Conservation (phyloP, 495 filamentous ascomycete genomes). For the Jackrogersella multiformis region DNA sequence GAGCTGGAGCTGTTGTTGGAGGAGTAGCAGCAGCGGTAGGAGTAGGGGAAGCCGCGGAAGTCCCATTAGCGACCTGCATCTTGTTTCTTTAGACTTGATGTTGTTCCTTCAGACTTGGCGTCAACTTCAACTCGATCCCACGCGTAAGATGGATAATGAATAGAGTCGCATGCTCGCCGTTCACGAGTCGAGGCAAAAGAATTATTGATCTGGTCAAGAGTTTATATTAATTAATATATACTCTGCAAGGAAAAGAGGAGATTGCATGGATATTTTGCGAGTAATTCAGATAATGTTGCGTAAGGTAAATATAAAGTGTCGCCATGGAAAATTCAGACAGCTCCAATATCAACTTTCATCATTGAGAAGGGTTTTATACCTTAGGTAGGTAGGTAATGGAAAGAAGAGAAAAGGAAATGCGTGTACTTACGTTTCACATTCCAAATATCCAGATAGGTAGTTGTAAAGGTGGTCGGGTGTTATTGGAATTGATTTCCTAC, state of each 20-base stretch:
- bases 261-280: background rate
- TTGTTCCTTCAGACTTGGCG: background rate
- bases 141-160: constrained; percentile 10
- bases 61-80: constrained; percentile 52
- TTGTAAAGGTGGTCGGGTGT: background rate
- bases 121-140: constrained; percentile 31
- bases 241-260: background rate
- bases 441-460: background rate
- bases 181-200: background rate
- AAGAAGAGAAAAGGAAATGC: background rate
- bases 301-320: constrained; percentile 59
- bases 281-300: constrained; percentile 61
- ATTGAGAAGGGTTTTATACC: constrained; percentile 34
- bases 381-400: background rate
- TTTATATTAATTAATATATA: no score
- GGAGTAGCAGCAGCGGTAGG: no score
- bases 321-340: constrained; percentile 83
- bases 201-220: background rate
- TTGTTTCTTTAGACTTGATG: constrained; percentile 32
- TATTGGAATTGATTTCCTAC: no score
- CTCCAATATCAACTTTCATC: constrained; percentile 86
- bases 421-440: constrained; percentile 19
- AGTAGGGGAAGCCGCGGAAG: constrained; percentile 18
- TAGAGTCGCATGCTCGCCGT: constrained; percentile 20
- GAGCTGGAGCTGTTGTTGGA: no score